A percentile compares a stretch with the other conserved stretches of the same genome.
phyloP scores from a whole-genome alignment of 805 yeast genomes.

The Pachysolen tannophilus region DNA sequence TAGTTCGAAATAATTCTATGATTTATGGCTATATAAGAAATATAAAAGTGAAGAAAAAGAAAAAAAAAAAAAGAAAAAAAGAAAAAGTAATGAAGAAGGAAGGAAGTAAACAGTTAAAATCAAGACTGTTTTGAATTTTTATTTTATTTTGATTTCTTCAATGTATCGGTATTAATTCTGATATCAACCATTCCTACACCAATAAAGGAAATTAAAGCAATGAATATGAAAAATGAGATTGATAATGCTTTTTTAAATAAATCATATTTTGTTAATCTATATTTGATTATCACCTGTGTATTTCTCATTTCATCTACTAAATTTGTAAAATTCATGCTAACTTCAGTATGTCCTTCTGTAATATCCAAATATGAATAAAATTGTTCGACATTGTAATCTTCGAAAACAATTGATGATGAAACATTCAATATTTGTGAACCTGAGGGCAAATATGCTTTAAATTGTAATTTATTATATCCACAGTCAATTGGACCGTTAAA shows the following conservation, averaged over 20 bases:
- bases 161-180: conserved; percentile 1
- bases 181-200: conserved; percentile 7
- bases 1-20: too few relatives aligned
- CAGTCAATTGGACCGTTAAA: conserved; percentile 65
- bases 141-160: too few relatives aligned
- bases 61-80: too few relatives aligned
- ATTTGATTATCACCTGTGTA: conserved; percentile 51
- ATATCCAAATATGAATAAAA: conserved; percentile 60
- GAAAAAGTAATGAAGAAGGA: too few relatives aligned
- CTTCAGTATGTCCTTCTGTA: conserved; percentile 68
- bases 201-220: conserved; percentile 35
- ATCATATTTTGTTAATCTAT: conserved; percentile 46
- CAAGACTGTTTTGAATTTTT: too few relatives aligned
- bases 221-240: conserved; percentile 53
- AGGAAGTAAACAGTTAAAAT: too few relatives aligned
- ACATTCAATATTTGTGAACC: conserved; percentile 58
- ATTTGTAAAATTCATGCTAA: conserved; percentile 50
- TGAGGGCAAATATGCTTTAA: conserved; percentile 77
- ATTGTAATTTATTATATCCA: conserved; percentile 50
- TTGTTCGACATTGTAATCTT: conserved; percentile 21
- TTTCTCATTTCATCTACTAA: conserved; percentile 61
- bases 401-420: conserved; percentile 44
- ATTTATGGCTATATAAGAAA: too few relatives aligned
- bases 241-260: conserved; percentile 59
- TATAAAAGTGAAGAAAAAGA: too few relatives aligned